A percentile compares a stretch with the other conserved stretches of the same genome.
phyloP scores from a whole-genome alignment of 2,329 filamentous ascomycete species.

The Emmonsiellopsis sp. region DNA sequence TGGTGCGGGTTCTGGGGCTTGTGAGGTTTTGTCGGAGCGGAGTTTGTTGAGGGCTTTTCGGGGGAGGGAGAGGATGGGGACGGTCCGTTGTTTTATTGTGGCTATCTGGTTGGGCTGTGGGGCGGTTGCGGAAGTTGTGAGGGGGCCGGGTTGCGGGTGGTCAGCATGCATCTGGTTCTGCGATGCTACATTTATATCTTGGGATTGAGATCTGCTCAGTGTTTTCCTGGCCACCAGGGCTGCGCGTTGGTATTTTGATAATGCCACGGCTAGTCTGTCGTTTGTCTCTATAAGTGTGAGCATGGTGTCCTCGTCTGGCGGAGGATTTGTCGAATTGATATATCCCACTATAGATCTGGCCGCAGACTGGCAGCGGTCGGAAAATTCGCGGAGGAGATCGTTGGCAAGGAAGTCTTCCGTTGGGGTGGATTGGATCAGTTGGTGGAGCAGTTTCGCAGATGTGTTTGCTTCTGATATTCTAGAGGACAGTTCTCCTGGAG shows the following conservation, averaged over 20 bases:
- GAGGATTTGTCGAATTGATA: constrained; percentile 68
- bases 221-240: constrained; percentile 50
- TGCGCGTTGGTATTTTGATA: constrained; percentile 77
- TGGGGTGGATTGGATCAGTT: constrained; percentile 81
- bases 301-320: constrained; percentile 89
- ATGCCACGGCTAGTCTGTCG: constrained; percentile 73
- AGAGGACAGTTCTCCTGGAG: constrained; percentile 66
- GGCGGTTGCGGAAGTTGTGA: neutral
- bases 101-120: neutral
- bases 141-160: neutral
- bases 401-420: constrained; percentile 65
- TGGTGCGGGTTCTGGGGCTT: neutral
- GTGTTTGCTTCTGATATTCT: constrained; percentile 85
- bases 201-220: constrained; percentile 2
- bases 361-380: constrained; percentile 73
- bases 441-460: constrained; percentile 82
- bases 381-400: constrained; percentile 89
- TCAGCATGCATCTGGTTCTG: neutral
- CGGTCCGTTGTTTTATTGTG: constrained; percentile 1
- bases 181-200: neutral
- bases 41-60: constrained; percentile 7
- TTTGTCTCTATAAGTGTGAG: constrained; percentile 89
- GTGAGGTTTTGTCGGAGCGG: neutral
- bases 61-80: constrained; percentile 10
- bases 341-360: constrained; percentile 76